A percentile compares a stretch with the other conserved stretches of the same genome.
Conservation (phyloP, 192 early-diverging fungal species). For the Linnemannia zychae region DNA sequence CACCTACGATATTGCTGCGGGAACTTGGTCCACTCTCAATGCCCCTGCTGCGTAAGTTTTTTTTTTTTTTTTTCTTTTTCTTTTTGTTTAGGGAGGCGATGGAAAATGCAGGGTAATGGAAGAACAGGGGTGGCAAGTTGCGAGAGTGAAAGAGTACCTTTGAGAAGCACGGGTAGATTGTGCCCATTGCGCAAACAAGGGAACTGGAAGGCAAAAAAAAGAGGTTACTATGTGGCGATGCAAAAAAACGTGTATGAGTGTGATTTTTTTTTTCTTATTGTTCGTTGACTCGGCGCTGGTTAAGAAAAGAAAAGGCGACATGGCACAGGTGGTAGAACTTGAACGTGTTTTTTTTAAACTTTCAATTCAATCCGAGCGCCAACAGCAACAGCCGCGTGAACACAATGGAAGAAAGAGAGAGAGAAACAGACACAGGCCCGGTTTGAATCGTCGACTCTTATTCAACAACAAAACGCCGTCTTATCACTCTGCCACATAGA, state of each 20-base stretch:
- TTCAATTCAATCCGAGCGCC: not conserved
- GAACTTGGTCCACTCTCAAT: slow-evolving; percentile 23
- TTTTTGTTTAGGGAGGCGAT: not conserved
- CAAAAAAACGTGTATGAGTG: not conserved
- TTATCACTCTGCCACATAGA: not conserved
- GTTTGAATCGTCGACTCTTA: not conserved
- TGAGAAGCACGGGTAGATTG: too few species aligned
- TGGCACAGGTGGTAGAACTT: not conserved
- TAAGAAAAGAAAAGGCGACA: not conserved
- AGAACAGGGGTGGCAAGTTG: too few species aligned
- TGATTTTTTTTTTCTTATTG: not conserved
- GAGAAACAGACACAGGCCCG: not conserved
- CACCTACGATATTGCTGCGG: slow-evolving; percentile 15
- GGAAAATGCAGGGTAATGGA: too few species aligned
- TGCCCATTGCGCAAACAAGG: too few species aligned
- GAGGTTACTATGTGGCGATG: not conserved
- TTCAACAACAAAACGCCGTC: not conserved
- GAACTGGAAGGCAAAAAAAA: not conserved
- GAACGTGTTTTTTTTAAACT: not conserved
- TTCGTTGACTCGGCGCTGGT: not conserved
- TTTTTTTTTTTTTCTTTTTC: not conserved
- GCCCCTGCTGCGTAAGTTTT: slow-evolving; percentile 44
- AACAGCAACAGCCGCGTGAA: not conserved
- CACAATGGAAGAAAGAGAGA: not conserved
- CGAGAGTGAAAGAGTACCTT: too few species aligned